These are phyloP conservation scores for Fusarium sp. DNA, from an alignment of 2,329 filamentous ascomycete genomes.

Conservation along the genomic window DNA sequence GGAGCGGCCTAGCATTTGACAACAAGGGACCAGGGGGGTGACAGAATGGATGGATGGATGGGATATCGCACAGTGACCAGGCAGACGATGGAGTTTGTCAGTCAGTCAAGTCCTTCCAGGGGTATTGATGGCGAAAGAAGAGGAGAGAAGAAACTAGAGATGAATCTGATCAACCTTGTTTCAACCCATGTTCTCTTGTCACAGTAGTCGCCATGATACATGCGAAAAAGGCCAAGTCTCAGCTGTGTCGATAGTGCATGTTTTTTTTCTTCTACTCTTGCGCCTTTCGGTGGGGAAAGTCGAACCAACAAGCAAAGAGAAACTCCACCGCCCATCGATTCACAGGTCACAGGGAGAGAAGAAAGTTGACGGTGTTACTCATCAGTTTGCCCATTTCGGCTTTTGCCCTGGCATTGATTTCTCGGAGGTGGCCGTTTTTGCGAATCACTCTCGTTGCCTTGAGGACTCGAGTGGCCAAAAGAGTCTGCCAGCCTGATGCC, in stretches of 20 bases:
- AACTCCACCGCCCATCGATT: constrained; percentile 20
- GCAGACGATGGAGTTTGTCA: not conserved
- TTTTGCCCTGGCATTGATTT: not conserved
- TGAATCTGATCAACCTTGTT: not conserved
- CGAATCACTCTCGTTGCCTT: not conserved
- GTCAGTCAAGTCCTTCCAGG: not conserved
- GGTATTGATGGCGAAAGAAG: not conserved
- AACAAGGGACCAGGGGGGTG: not conserved
- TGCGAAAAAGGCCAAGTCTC: not conserved
- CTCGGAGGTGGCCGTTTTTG: not conserved
- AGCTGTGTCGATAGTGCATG: constrained; percentile 19
- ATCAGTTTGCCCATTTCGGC: constrained; percentile 5
- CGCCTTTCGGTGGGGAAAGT: constrained; percentile 2
- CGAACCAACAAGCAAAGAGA: constrained; percentile 12
- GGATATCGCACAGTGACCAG: constrained; percentile 1
- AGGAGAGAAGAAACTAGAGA: not conserved
- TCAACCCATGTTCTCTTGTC: not conserved
- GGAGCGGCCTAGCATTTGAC: constrained; percentile 8
- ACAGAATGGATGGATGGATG: constrained; percentile 5
- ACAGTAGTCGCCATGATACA: not conserved
- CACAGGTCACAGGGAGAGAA: constrained; percentile 14
- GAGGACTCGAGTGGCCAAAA: not conserved
- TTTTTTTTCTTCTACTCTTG: not conserved
- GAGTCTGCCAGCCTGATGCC: not conserved
- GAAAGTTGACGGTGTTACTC: constrained; percentile 4